A percentile compares a stretch with the other conserved stretches of the same genome.
phyloP scores from a whole-genome alignment of 768 basidiomycete species.

The Rhizopogon vinicolor region DNA sequence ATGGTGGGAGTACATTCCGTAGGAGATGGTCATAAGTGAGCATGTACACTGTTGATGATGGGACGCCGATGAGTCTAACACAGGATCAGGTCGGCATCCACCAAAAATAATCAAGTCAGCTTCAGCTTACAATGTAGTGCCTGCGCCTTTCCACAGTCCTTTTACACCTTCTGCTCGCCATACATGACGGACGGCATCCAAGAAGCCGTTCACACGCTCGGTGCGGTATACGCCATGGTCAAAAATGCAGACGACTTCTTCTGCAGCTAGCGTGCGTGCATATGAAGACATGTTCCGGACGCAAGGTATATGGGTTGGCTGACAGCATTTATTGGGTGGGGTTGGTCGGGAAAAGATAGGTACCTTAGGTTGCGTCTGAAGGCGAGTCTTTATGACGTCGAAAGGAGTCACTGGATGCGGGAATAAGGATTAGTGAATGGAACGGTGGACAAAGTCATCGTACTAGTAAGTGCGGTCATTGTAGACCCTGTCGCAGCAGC shows the following conservation, averaged over 20 bases:
- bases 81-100: slow-evolving; percentile 8
- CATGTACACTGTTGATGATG: slow-evolving; percentile 91
- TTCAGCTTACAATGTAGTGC: slow-evolving; percentile 76
- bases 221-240: slow-evolving; percentile 65
- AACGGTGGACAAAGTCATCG: slow-evolving; percentile 15
- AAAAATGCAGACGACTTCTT: slow-evolving; percentile 77
- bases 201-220: slow-evolving; percentile 80
- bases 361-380: slow-evolving; percentile 83
- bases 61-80: slow-evolving; percentile 80
- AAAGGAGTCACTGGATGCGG: slow-evolving; percentile 88
- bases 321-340: slow-evolving; percentile 62
- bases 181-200: slow-evolving; percentile 79
- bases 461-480: slow-evolving; percentile 80
- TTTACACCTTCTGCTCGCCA: slow-evolving; percentile 74
- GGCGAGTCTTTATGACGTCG: slow-evolving; percentile 94
- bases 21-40: slow-evolving; percentile 90
- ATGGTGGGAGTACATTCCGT: slow-evolving; percentile 53
- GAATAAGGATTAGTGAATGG: slow-evolving; percentile 4
- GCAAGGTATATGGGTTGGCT: slow-evolving; percentile 49
- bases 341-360: slow-evolving; percentile 46
- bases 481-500: slow-evolving; percentile 79
- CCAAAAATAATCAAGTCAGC: slow-evolving; percentile 21
- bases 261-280: slow-evolving; percentile 48
- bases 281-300: slow-evolving; percentile 77
- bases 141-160: slow-evolving; percentile 94